Base-by-base conservation (phyloP, 2,329 filamentous ascomycete genomes). In the Aplosporella prunicola region DNA sequence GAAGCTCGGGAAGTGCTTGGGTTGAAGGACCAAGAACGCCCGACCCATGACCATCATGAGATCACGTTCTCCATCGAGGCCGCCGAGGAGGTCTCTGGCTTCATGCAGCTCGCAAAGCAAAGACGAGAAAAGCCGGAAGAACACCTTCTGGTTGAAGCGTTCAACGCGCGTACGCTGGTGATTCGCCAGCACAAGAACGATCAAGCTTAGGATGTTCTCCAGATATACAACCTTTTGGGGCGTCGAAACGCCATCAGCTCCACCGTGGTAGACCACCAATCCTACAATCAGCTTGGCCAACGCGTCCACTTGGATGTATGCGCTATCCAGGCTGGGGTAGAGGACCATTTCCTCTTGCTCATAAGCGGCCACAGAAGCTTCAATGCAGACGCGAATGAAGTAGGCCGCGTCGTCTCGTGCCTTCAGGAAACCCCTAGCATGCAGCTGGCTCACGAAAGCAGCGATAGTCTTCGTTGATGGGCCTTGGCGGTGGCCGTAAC, bases 41-140 rank as follows among this genome's bases (percentile, higher is more conserved):
- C 72, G 70, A 25, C 82, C 83, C 48, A 94, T 74, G 26, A 72
- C 77, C 34, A 86, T 61, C 47, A 86, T 71, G 49, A 93, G 76
- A 20, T 80, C 75, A n/a, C 67, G 67, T 44, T 76, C 74, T 47
- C 85, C 80, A 14, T 72, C 52, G 23, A 45, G 49, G 23, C 58
- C 44, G 5, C 41, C 38, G 60, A 38, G 47, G 16, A 31, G 18
- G 11, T 59, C 55, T 35, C 59, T 78, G 68, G 30, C 69, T 57
- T 22, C 80, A 70, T 43, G 78, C 39, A 89, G 72, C 48, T 91
- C 81, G 57, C 82, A 84, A 4, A 98, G 70, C 32, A 95, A 71
- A 51, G 82, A 74, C 0, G 86, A 89, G 54, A 95, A 82, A 27
- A 98, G 71, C 30, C 89, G 79, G 72, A 88, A 91, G 68, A 95